A percentile compares a stretch with the other conserved stretches of the same genome.
These are phyloP conservation scores for Rosa hybrid DNA, from an alignment of 331 rosid species.

Conservation along the genomic window DNA sequence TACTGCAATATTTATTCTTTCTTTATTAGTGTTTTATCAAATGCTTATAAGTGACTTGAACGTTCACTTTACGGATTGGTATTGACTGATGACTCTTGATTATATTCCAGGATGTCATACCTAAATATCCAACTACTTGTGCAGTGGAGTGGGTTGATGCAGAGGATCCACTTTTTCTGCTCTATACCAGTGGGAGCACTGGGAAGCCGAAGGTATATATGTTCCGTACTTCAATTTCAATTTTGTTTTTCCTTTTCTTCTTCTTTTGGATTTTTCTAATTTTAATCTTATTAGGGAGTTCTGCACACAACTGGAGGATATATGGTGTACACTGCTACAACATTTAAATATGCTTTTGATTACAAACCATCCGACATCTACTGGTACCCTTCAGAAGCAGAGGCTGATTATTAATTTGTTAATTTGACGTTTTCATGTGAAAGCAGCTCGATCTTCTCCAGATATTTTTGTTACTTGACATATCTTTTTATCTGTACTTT, in stretches of 20 bases:
- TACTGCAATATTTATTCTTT: constrained; percentile 25
- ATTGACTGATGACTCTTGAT: constrained; percentile 26
- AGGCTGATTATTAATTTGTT: constrained; percentile 19
- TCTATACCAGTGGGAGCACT: constrained; percentile 98
- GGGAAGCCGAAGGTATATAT: constrained; percentile 90
- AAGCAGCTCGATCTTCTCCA: constrained; percentile 1
- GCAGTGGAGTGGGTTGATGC: constrained; percentile 98
- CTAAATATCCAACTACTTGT: constrained; percentile 70
- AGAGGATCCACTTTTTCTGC: constrained; percentile 93
- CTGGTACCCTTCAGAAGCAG: constrained; percentile 62
- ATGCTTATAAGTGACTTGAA: constrained; percentile 14
- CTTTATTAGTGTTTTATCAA: constrained; percentile 7
- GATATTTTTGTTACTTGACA: constrained; percentile 3
- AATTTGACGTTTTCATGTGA: constrained; percentile 19
- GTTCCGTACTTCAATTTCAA: constrained; percentile 17
- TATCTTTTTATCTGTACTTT: constrained; percentile 25
- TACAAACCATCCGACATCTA: constrained; percentile 82
- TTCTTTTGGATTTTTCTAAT: constrained; percentile 27
- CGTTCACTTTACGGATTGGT: background rate
- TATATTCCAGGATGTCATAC: constrained; percentile 69
- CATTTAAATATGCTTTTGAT: constrained; percentile 96
- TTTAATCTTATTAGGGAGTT: constrained; percentile 67
- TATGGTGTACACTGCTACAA: constrained; percentile 95
- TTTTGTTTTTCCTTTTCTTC: constrained; percentile 19
- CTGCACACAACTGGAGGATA: constrained; percentile 97